Base-by-base conservation (phyloP, 2,329 filamentous ascomycete species). In the Penicillium expansum region DNA sequence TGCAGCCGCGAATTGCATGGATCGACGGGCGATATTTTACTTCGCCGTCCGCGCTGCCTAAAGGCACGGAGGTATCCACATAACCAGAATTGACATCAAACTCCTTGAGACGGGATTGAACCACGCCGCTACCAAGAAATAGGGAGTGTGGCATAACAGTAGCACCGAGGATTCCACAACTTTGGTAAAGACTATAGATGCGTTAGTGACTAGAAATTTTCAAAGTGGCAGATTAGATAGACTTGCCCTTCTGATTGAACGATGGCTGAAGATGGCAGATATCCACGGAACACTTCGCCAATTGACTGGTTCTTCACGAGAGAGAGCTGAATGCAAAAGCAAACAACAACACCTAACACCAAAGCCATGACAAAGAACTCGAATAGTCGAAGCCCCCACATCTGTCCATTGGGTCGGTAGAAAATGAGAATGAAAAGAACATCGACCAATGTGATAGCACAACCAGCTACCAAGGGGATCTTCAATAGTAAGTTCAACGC, bases 21-120 rank as follows among this genome's bases (percentile, higher is more conserved):
- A 90, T 79, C 0, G 88, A 90, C 0, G 90, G 90, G 6, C 84
- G 77, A 71, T 93, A 94, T 57, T 84, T 82, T 3, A 78, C 75
- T 65, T 85, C 82, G 32, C 82, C 77, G 39, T 76, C 77, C 39
- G 66, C 68, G 44, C 70, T 69, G 27, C 68, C 66, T 37, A 70
- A 48, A 33, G 69, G 62, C 11, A 70, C 63, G 14, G 67, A 60
- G 7, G 68, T 60, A 43, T 70, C 61, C 20, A 73, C 65, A 49
- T 76, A 74, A 8, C 75, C 76, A 32, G 71, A 66, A 30, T 71
- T 73, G 41, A 74, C 68, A 60, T 81, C 79, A 56, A 78, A 81
- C 39, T 80, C 74, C 55, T 77, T 77, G 24, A 81, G 70, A 29
- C 82, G 80, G 7, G 82, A 74, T 63, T 84, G 82, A 10, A 84